A percentile compares a stretch with the other conserved stretches of the same genome.
These are phyloP conservation scores for Chrysosphaeria jannelii DNA, from an alignment of 2,329 filamentous ascomycete species.

Conservation along the genomic window DNA sequence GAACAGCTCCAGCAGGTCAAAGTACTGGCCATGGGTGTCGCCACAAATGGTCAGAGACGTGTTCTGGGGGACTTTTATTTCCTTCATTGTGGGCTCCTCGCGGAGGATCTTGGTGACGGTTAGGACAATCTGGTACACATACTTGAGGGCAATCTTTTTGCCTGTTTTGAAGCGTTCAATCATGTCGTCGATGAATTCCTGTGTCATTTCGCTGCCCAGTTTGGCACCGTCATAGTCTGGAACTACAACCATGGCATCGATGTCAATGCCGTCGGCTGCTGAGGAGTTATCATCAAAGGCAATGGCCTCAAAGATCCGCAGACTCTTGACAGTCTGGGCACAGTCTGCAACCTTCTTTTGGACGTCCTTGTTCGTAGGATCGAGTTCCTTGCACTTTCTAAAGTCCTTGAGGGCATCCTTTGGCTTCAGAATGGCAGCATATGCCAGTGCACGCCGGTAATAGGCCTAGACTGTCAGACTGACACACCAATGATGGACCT, in stretches of 20 bases:
- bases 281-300: slow-evolving; percentile 80
- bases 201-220: slow-evolving; percentile 61
- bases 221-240: slow-evolving; percentile 57
- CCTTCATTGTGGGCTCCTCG: slow-evolving; percentile 88
- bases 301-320: slow-evolving; percentile 84
- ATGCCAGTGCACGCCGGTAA: slow-evolving; percentile 74
- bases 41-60: slow-evolving; percentile 77
- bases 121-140: slow-evolving; percentile 86
- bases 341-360: slow-evolving; percentile 77
- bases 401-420: slow-evolving; percentile 79
- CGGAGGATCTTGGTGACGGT: slow-evolving; percentile 73
- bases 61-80: slow-evolving; percentile 51
- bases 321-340: slow-evolving; percentile 74
- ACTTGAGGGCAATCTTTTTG: slow-evolving; percentile 88
- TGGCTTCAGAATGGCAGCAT: slow-evolving; percentile 69
- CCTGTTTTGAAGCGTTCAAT: slow-evolving; percentile 82
- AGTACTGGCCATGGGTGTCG: slow-evolving; percentile 95
- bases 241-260: slow-evolving; percentile 64
- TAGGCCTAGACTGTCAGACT: slow-evolving; percentile 31
- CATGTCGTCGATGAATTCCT: slow-evolving; percentile 96
- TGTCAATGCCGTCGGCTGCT: slow-evolving; percentile 64
- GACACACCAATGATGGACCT: slow-evolving; percentile 5
- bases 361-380: slow-evolving; percentile 68
- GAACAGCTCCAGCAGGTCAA: slow-evolving; percentile 91
- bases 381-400: slow-evolving; percentile 64